phyloP scores from a whole-genome alignment of 345 rosid species.

The Raphanus sativus region DNA sequence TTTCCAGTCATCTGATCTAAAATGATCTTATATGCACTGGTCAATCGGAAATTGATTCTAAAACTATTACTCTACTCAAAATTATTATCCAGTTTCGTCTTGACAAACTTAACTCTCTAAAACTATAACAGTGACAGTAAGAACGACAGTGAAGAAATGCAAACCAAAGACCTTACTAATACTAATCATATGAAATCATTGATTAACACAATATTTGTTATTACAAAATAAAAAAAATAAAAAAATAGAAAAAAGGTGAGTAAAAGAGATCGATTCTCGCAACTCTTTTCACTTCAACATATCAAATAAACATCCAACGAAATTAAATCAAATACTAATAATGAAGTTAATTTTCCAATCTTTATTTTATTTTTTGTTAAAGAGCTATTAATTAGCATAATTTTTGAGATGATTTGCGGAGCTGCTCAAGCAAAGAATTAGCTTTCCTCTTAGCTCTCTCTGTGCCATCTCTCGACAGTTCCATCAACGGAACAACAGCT shows the following conservation, averaged over 20 bases:
- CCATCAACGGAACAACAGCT: constrained; percentile 75
- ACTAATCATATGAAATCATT: constrained; percentile 22
- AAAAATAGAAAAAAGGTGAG: constrained; percentile 5
- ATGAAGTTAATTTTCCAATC: constrained; percentile 8
- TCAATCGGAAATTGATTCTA: too few species aligned
- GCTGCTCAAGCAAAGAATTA: constrained; percentile 68
- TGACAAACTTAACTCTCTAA: too few species aligned
- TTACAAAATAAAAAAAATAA: constrained; percentile 6
- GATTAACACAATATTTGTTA: neutral
- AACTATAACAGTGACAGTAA: too few species aligned
- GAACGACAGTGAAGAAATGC: neutral
- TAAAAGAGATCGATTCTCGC: constrained; percentile 37
- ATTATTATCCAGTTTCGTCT: too few species aligned
- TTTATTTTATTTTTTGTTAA: neutral
- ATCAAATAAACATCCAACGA: neutral
- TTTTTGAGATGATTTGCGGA: constrained; percentile 45
- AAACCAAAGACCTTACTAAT: neutral
- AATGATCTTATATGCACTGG: too few species aligned
- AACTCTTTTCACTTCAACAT: constrained; percentile 1
- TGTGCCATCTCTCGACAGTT: constrained; percentile 77
- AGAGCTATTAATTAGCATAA: constrained; percentile 38
- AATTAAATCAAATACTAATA: neutral
- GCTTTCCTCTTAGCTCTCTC: constrained; percentile 92
- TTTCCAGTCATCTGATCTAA: too few species aligned
- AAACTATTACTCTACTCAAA: too few species aligned